Evolutionary conservation across 148 eudicot species (phyloP).

Genomic region (Chenopodium suecicum): DNA sequence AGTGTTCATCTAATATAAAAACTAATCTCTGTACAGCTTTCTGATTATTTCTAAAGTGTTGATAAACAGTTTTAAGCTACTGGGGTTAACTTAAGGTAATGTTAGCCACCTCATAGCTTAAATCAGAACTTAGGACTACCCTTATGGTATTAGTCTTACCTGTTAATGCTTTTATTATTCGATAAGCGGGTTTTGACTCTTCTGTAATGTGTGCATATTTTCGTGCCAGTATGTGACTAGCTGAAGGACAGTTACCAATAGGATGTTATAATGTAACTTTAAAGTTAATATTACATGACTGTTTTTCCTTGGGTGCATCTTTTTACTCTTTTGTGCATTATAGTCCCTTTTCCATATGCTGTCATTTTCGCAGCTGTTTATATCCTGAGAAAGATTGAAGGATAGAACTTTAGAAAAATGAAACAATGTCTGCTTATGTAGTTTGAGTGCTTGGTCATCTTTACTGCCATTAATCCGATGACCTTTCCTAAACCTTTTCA

Average conservation of each 20-base stretch:
- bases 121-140: constrained; percentile 11
- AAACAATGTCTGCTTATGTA: background rate
- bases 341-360: background rate
- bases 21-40: constrained; percentile 74
- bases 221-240: constrained; percentile 1
- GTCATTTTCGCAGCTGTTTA: background rate
- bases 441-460: too few species aligned
- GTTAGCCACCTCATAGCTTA: constrained; percentile 1
- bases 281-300: background rate
- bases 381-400: background rate
- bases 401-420: background rate
- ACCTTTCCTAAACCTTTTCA: too few species aligned
- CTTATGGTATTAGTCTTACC: background rate
- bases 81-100: constrained; percentile 13
- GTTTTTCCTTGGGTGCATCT: background rate
- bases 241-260: background rate
- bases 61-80: constrained; percentile 15
- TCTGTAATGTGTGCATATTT: constrained; percentile 9
- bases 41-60: constrained; percentile 30
- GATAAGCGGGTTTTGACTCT: background rate
- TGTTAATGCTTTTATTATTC: background rate
- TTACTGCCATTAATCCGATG: too few species aligned
- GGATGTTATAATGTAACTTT: background rate
- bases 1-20: constrained; percentile 61
- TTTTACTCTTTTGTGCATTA: background rate